These are phyloP conservation scores for Forsythia suspensa DNA, from an alignment of 257 asterid genomes.

Conservation along the genomic window DNA sequence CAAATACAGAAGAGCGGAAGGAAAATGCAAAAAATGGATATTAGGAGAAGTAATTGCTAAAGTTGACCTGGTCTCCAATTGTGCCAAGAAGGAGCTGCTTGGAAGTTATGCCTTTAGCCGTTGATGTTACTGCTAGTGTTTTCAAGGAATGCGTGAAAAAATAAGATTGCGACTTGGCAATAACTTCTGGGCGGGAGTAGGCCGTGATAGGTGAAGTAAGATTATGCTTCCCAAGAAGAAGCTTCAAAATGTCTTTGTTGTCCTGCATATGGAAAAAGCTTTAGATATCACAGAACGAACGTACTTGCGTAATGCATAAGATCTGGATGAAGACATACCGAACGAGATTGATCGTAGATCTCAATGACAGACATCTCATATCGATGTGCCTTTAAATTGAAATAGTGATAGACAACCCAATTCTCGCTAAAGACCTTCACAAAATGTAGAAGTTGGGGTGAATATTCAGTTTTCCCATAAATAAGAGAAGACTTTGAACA, in stretches of 20 bases:
- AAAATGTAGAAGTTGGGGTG: constrained; percentile 11
- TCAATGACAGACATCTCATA: constrained; percentile 98
- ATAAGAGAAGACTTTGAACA: not conserved
- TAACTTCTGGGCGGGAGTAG: constrained; percentile 84
- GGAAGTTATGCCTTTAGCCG: constrained; percentile 97
- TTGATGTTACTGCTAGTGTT: constrained; percentile 80
- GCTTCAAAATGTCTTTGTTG: constrained; percentile 88
- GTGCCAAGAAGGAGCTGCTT: constrained; percentile 95
- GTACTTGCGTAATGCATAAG: constrained; percentile 8
- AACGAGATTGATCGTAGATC: constrained; percentile 96
- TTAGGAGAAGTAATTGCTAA: constrained; percentile 12
- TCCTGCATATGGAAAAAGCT: constrained; percentile 54
- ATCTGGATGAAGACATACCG: constrained; percentile 53
- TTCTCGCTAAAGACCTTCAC: constrained; percentile 91
- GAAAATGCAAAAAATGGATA: constrained; percentile 10
- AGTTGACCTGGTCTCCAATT: constrained; percentile 84
- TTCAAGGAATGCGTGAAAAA: constrained; percentile 81
- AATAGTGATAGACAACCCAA: constrained; percentile 98
- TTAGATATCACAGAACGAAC: constrained; percentile 16
- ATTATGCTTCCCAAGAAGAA: constrained; percentile 86
- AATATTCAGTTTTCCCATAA: constrained; percentile 10
- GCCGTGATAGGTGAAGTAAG: constrained; percentile 88
- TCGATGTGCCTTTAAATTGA: constrained; percentile 94
- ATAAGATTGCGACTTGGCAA: constrained; percentile 83
- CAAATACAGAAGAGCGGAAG: constrained; percentile 8